Conservation (phyloP, 768 basidiomycete genomes). For the Tylopilus intermedius region DNA sequence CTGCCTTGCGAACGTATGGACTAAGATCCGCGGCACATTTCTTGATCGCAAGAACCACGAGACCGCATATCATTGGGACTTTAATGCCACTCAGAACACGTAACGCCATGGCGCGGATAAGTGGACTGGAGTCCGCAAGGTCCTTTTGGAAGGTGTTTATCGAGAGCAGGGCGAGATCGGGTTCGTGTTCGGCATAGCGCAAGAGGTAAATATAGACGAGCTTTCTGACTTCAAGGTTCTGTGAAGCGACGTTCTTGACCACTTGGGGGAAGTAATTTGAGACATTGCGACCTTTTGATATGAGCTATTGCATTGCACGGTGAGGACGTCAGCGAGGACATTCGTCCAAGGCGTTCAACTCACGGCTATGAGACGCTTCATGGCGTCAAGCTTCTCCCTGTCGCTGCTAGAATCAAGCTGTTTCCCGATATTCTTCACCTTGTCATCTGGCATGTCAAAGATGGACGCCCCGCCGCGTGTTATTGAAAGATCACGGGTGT, state of each 20-base stretch:
- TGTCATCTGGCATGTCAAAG: slow-evolving; percentile 75
- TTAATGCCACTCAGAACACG: slow-evolving; percentile 89
- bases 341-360: slow-evolving; percentile 27
- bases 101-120: slow-evolving; percentile 95
- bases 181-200: slow-evolving; percentile 88
- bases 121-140: slow-evolving; percentile 83
- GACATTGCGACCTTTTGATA: slow-evolving; percentile 88
- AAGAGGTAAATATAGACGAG: slow-evolving; percentile 97
- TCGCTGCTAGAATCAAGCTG: slow-evolving; percentile 88
- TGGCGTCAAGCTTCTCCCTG: slow-evolving; percentile 86
- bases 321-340: background rate
- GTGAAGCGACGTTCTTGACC: slow-evolving; percentile 93
- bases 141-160: slow-evolving; percentile 99
- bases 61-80: slow-evolving; percentile 80
- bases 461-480: slow-evolving; percentile 49
- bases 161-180: slow-evolving; percentile 89
- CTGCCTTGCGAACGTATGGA: slow-evolving; percentile 92
- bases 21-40: slow-evolving; percentile 90
- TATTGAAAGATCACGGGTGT: slow-evolving; percentile 66
- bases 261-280: slow-evolving; percentile 94
- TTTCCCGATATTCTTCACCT: slow-evolving; percentile 72
- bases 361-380: slow-evolving; percentile 93
- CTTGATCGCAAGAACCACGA: slow-evolving; percentile 84
- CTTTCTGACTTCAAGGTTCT: slow-evolving; percentile 90
- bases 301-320: slow-evolving; percentile 51